These are phyloP conservation scores for Verticillium albo-atrum DNA, from an alignment of 2,329 filamentous ascomycete species.

Conservation along the genomic window DNA sequence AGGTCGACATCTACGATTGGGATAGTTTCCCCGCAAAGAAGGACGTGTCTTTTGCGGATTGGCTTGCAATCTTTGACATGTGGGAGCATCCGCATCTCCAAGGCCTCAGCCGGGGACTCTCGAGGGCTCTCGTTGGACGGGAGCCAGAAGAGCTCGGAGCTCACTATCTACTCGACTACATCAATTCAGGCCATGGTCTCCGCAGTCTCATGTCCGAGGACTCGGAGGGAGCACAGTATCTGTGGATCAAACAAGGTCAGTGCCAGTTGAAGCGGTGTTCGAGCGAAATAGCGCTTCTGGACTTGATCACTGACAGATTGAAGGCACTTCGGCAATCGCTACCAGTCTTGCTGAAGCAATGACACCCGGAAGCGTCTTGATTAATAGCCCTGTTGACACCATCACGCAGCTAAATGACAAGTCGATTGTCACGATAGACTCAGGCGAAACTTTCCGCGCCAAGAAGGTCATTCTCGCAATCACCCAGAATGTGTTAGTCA, in stretches of 20 bases:
- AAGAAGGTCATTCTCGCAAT: conserved; percentile 20
- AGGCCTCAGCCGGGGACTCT: neutral
- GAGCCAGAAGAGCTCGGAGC: conserved; percentile 14
- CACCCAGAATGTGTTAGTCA: conserved; percentile 16
- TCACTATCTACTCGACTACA: conserved; percentile 14
- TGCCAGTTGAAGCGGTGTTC: neutral
- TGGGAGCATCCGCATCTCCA: neutral
- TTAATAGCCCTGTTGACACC: conserved; percentile 11
- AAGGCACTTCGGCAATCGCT: conserved; percentile 6
- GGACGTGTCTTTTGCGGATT: conserved; percentile 2
- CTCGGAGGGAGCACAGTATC: conserved; percentile 15
- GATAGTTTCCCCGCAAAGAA: neutral
- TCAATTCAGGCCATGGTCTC: conserved; percentile 14
- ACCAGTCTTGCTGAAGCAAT: conserved; percentile 11
- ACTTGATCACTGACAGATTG: neutral
- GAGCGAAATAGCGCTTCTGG: neutral
- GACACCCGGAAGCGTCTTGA: conserved; percentile 7
- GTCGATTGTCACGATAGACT: conserved; percentile 11
- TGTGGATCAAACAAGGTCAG: conserved; percentile 17
- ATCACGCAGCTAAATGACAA: conserved; percentile 11
- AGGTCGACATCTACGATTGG: neutral
- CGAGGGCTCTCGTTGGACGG: conserved; percentile 12
- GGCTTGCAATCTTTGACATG: neutral
- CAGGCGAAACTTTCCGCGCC: conserved; percentile 7
- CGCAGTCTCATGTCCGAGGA: conserved; percentile 14